These are phyloP conservation scores for Pedinophyceae sp. DNA, from an alignment of 139 green algal genomes.

Conservation along the genomic window DNA sequence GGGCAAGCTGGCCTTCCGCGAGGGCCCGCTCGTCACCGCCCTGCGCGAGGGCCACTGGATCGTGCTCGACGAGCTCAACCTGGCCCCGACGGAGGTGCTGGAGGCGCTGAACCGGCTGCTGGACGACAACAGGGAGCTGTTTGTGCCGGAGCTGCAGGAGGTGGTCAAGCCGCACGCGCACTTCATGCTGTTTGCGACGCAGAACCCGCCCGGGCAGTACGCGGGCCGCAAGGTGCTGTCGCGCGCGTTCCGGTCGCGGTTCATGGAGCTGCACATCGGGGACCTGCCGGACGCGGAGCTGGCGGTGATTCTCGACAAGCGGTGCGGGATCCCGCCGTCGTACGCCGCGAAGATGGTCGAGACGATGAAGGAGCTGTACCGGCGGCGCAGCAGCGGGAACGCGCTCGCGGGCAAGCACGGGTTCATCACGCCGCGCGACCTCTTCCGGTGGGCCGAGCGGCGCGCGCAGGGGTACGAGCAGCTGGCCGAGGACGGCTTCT, in stretches of 20 bases:
- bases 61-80: slow-evolving; percentile 96
- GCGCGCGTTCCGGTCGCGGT: slow-evolving; percentile 66
- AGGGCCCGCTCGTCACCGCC: slow-evolving; percentile 85
- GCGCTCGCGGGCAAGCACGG: slow-evolving; percentile 85
- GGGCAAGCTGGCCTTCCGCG: slow-evolving; percentile 66
- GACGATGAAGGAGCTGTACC: slow-evolving; percentile 83
- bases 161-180: slow-evolving; percentile 81
- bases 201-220: slow-evolving; percentile 85
- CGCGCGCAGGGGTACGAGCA: slow-evolving; percentile 65
- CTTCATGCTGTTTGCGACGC: slow-evolving; percentile 99
- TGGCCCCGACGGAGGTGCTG: slow-evolving; percentile 83
- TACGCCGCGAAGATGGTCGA: slow-evolving; percentile 78
- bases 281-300: slow-evolving; percentile 79
- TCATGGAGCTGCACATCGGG: slow-evolving; percentile 95
- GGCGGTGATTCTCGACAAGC: slow-evolving; percentile 61
- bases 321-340: slow-evolving; percentile 41
- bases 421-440: slow-evolving; percentile 90
- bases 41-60: slow-evolving; percentile 82
- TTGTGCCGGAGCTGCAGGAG: slow-evolving; percentile 89
- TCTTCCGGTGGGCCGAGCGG: slow-evolving; percentile 82
- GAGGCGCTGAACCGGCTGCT: slow-evolving; percentile 96
- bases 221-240: slow-evolving; percentile 72
- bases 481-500: slow-evolving; percentile 73
- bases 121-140: slow-evolving; percentile 97
- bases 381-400: slow-evolving; percentile 43